Evolutionary conservation across 1,284 basidiomycete genomes (phyloP).

Genomic region (Fomitopsis pinicola): DNA sequence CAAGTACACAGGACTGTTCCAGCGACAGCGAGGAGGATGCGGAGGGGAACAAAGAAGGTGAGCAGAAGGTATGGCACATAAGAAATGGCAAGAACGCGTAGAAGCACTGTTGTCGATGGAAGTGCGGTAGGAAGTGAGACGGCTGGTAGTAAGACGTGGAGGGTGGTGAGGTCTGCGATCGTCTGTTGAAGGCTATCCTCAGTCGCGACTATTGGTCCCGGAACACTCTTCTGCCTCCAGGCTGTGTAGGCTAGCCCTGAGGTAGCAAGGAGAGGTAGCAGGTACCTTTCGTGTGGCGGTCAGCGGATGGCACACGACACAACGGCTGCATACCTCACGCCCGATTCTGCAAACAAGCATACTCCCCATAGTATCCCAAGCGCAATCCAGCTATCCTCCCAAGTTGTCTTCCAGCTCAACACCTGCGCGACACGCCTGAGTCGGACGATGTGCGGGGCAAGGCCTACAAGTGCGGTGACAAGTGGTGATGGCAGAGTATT

Average conservation of each 20-base stretch:
- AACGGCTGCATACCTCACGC: constrained; percentile 43
- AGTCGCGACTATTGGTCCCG: constrained; percentile 40
- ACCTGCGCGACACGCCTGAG: constrained; percentile 50
- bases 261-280: constrained; percentile 38
- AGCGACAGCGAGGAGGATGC: constrained; percentile 51
- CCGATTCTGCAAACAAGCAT: constrained; percentile 59
- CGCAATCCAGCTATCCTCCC: constrained; percentile 66
- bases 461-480: constrained; percentile 50
- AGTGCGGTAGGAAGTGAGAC: constrained; percentile 17
- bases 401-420: constrained; percentile 56
- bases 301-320: constrained; percentile 18
- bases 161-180: constrained; percentile 51
- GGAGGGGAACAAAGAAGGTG: constrained; percentile 52
- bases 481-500: constrained; percentile 58
- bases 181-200: constrained; percentile 58
- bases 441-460: constrained; percentile 50
- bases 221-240: constrained; percentile 22
- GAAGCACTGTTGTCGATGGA: constrained; percentile 29
- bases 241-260: constrained; percentile 30
- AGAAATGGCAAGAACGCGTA: constrained; percentile 44
- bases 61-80: constrained; percentile 60
- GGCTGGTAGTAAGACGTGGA: constrained; percentile 47
- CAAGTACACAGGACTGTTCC: constrained; percentile 59
- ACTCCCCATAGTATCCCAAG: constrained; percentile 73
- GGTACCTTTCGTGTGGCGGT: constrained; percentile 30